These are phyloP conservation scores for Knufia petricola DNA, from an alignment of 2,329 filamentous ascomycete species.

Conservation along the genomic window DNA sequence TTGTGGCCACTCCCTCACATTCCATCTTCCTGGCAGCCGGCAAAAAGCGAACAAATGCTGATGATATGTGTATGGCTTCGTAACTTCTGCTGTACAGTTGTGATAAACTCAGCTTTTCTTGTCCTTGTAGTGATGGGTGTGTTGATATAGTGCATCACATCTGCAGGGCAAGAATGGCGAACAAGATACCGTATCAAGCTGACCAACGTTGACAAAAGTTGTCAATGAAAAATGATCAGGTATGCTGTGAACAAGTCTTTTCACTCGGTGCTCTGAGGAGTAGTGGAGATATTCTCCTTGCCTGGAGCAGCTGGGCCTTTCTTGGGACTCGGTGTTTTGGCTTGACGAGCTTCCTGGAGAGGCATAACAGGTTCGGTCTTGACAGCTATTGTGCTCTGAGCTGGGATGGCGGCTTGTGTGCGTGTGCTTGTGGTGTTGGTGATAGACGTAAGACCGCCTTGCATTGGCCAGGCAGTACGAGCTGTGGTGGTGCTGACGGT, in stretches of 20 bases:
- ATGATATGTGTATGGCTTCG: neutral
- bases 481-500: conserved; percentile 22
- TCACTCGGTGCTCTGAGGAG: conserved; percentile 23
- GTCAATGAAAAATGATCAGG: neutral
- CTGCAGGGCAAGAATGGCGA: conserved; percentile 2
- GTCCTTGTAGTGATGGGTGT: neutral
- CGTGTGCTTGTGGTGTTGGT: conserved; percentile 30
- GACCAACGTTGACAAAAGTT: conserved; percentile 4
- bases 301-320: conserved; percentile 33
- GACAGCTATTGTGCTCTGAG: conserved; percentile 24
- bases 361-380: conserved; percentile 29
- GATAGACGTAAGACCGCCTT: conserved; percentile 29
- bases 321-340: conserved; percentile 32
- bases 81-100: neutral
- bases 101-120: conserved; percentile 1
- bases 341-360: conserved; percentile 23
- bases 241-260: neutral
- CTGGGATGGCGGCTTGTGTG: conserved; percentile 15
- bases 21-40: neutral
- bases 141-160: conserved; percentile 5
- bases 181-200: conserved; percentile 5
- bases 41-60: neutral
- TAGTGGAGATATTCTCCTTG: conserved; percentile 30
- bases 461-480: conserved; percentile 30
- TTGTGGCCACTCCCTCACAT: neutral